phyloP scores from a whole-genome alignment of 495 filamentous ascomycete genomes.

The Talaromyces nanjingensis region DNA sequence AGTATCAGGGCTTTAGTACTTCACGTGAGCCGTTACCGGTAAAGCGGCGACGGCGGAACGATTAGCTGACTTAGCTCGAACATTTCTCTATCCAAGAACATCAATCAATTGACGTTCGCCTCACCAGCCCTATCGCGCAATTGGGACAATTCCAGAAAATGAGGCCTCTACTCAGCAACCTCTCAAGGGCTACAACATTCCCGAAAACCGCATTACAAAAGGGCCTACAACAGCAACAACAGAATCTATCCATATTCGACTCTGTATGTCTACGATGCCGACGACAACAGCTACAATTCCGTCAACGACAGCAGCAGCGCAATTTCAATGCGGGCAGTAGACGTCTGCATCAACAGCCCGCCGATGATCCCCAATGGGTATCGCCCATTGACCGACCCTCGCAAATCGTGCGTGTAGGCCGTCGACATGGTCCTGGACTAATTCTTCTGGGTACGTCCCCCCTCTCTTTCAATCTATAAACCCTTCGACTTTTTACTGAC shows the following conservation, averaged over 20 bases:
- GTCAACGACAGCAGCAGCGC: slow-evolving; percentile 22
- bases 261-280: slow-evolving; percentile 31
- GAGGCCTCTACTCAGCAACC: background rate
- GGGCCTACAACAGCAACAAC: background rate
- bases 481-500: slow-evolving; percentile 1
- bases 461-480: no score
- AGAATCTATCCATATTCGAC: background rate
- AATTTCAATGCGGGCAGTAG: slow-evolving; percentile 17
- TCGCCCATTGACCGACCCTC: slow-evolving; percentile 84
- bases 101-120: background rate
- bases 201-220: background rate
- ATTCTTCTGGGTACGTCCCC: slow-evolving; percentile 60
- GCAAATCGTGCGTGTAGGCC: slow-evolving; percentile 61
- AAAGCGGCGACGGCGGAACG: background rate
- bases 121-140: background rate
- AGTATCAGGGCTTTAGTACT: background rate
- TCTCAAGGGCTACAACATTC: background rate
- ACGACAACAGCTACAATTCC: slow-evolving; percentile 3
- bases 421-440: slow-evolving; percentile 72
- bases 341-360: slow-evolving; percentile 18
- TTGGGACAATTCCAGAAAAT: background rate
- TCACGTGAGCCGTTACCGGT: background rate
- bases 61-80: no score
- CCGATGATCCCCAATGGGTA: slow-evolving; percentile 64
- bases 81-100: no score